Percentiles rank a stretch among this genome's conserved stretches.
Evolutionary conservation across 495 filamentous ascomycete species (phyloP).

Genomic region (Choiromyces venosus): DNA sequence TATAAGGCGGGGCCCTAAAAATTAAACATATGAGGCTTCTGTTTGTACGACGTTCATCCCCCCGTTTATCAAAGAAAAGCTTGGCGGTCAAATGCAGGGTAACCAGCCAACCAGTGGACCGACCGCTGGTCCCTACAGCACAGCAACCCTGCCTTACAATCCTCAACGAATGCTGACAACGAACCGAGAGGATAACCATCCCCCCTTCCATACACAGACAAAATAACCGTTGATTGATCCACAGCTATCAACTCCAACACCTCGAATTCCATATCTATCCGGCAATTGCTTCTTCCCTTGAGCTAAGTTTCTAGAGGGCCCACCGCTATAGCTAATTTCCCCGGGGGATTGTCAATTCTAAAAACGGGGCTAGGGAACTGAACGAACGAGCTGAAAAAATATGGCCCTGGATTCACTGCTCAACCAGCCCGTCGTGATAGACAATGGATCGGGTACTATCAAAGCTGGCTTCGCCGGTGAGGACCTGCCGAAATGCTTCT

Average conservation of each 20-base stretch:
- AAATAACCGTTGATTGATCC: background rate
- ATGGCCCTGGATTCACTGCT: slow-evolving; percentile 65
- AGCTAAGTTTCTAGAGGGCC: background rate
- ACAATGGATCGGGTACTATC: slow-evolving; percentile 98
- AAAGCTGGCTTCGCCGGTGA: slow-evolving; percentile 95
- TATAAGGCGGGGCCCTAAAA: background rate
- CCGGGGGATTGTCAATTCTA: background rate
- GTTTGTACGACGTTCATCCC: too few relatives aligned
- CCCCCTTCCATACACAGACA: background rate
- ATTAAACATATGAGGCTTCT: background rate
- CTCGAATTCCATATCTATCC: background rate
- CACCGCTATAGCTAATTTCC: background rate
- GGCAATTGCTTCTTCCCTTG: background rate
- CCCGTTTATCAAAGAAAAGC: background rate
- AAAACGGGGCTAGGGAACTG: background rate
- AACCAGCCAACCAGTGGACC: background rate
- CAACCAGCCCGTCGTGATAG: slow-evolving; percentile 96
- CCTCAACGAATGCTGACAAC: background rate
- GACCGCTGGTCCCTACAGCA: background rate
- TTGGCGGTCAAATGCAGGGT: background rate
- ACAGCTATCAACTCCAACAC: background rate
- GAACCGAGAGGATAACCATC: background rate
- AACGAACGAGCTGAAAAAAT: slow-evolving; percentile 10
- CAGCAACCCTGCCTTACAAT: background rate
- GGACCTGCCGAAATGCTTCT: slow-evolving; percentile 90